Evolutionary conservation across 148 eudicot genomes (phyloP).

Genomic region (Camellia granthamiana): DNA sequence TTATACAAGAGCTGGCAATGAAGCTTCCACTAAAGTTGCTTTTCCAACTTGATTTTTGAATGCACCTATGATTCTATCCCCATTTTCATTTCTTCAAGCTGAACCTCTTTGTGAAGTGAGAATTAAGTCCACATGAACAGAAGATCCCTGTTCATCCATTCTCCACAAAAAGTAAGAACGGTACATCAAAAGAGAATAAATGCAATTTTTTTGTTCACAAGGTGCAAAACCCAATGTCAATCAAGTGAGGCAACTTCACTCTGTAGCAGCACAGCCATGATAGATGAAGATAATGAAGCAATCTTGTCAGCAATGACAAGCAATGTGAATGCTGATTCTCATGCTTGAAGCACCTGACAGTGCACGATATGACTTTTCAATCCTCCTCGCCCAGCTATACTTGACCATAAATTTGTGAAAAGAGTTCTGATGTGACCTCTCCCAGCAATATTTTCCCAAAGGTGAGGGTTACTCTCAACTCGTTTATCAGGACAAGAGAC

Average conservation of each 20-base stretch:
- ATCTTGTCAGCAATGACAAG: not conserved
- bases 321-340: not conserved
- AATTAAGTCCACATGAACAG: not conserved
- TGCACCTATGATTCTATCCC: not conserved
- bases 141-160: not conserved
- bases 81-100: constrained; percentile 4
- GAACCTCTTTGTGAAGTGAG: not conserved
- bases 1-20: not conserved
- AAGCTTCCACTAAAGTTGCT: constrained; percentile 10
- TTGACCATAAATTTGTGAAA: constrained; percentile 70
- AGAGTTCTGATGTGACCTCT: constrained; percentile 62
- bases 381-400: constrained; percentile 69
- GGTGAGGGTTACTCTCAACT: constrained; percentile 62
- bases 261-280: constrained; percentile 4
- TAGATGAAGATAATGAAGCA: not conserved
- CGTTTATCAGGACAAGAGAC: constrained; percentile 59
- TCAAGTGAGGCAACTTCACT: not conserved
- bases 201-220: not conserved
- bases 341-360: constrained; percentile 76
- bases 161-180: not conserved
- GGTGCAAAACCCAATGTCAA: not conserved
- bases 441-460: constrained; percentile 74
- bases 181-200: constrained; percentile 2
- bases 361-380: constrained; percentile 81
- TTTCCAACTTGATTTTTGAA: constrained; percentile 2